These are phyloP conservation scores for Sapria himalayana DNA, from an alignment of 345 rosid genomes.

Conservation along the genomic window DNA sequence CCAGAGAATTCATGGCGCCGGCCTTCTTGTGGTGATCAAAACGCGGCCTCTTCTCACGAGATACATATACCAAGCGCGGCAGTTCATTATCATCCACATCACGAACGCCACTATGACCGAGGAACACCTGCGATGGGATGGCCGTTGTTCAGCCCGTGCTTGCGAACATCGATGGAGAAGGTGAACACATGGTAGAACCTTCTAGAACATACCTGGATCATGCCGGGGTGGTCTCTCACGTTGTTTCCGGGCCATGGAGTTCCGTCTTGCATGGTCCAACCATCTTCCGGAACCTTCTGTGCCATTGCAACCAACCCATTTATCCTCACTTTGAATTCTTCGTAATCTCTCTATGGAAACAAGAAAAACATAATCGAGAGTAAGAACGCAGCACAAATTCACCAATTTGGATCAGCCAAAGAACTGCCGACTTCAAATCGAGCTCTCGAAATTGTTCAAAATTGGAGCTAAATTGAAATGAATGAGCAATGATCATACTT, in stretches of 20 bases:
- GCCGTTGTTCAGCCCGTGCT: neutral
- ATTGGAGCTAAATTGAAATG: too few relatives aligned
- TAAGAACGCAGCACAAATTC: too few relatives aligned
- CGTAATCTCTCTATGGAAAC: conserved; percentile 51
- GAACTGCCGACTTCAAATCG: too few relatives aligned
- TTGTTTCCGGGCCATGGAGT: conserved; percentile 89
- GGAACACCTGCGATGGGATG: conserved; percentile 43
- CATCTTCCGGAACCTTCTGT: conserved; percentile 84
- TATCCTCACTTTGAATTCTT: conserved; percentile 64
- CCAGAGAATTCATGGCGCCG: conserved; percentile 89
- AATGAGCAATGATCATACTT: too few relatives aligned
- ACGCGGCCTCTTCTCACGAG: conserved; percentile 92
- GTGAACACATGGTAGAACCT: neutral
- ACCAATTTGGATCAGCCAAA: too few relatives aligned
- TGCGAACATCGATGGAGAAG: neutral
- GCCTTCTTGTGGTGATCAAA: conserved; percentile 89
- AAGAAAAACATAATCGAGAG: too few relatives aligned
- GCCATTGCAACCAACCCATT: conserved; percentile 63
- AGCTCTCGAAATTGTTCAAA: too few relatives aligned
- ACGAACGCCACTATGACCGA: conserved; percentile 47
- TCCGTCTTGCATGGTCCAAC: conserved; percentile 95
- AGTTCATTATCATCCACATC: conserved; percentile 61
- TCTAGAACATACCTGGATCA: conserved; percentile 51
- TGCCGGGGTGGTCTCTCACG: conserved; percentile 84
- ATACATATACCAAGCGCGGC: conserved; percentile 63